These are phyloP conservation scores for Penstemon davidsonii DNA, from an alignment of 257 asterid genomes.

Conservation along the genomic window DNA sequence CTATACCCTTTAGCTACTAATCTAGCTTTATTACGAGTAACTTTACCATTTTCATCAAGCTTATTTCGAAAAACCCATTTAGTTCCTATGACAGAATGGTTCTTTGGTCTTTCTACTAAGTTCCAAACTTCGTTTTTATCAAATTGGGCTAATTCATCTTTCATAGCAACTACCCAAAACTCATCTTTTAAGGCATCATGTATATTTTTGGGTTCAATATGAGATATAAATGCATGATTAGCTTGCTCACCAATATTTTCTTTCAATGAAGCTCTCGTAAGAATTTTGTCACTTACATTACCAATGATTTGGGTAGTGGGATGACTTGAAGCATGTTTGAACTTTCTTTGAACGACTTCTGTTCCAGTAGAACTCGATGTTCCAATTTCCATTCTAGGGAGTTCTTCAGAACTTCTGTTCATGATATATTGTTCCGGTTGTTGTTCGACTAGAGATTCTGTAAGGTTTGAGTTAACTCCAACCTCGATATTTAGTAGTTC, in stretches of 20 bases:
- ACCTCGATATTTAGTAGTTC: no score
- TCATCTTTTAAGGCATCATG: not conserved
- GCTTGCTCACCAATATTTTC: not conserved
- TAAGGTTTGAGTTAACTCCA: no score
- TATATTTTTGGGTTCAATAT: not conserved
- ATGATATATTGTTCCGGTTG: not conserved
- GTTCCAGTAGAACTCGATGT: not conserved
- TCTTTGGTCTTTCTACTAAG: not conserved
- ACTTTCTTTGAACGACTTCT: not conserved
- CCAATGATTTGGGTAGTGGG: not conserved
- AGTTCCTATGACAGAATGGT: not conserved
- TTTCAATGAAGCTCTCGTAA: not conserved
- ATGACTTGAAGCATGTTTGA: slow-evolving; percentile 2
- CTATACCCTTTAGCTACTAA: not conserved
- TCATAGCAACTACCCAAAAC: not conserved
- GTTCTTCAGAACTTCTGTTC: not conserved
- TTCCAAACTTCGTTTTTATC: not conserved
- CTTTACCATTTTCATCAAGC: not conserved
- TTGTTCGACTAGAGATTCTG: no score
- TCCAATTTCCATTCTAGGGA: not conserved
- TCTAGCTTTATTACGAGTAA: not conserved
- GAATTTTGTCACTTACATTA: no score
- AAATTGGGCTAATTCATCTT: not conserved
- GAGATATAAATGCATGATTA: not conserved
- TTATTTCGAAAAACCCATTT: not conserved